phyloP scores from a whole-genome alignment of 352 stramenopile genomes.

The Globisporangium nagaii region DNA sequence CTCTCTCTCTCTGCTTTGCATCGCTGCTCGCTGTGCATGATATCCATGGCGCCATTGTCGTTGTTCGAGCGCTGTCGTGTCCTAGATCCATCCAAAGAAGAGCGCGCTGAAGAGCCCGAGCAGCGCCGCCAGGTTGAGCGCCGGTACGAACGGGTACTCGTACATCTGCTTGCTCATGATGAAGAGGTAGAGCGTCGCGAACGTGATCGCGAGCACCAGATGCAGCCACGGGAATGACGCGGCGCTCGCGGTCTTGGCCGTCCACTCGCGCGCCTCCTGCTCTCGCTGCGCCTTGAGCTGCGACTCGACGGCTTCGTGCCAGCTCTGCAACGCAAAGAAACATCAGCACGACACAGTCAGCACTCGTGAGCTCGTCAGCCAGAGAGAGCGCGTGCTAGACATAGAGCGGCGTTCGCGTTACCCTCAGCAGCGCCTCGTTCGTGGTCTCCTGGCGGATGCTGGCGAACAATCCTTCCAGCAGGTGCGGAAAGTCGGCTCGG shows the following conservation, averaged over 20 bases:
- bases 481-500: slow-evolving; percentile 25
- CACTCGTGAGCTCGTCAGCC: too few species aligned
- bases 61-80: too few species aligned
- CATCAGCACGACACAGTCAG: slow-evolving; percentile 3
- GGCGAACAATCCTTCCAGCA: slow-evolving; percentile 41
- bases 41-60: not conserved
- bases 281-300: slow-evolving; percentile 19
- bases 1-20: not conserved
- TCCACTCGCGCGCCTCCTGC: slow-evolving; percentile 22
- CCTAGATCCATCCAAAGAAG: slow-evolving; percentile 31
- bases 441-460: slow-evolving; percentile 20
- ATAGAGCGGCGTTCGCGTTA: too few species aligned
- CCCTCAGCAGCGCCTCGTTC: slow-evolving; percentile 25
- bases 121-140: slow-evolving; percentile 44
- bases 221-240: slow-evolving; percentile 46
- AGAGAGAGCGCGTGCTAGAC: too few species aligned
- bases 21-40: not conserved
- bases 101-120: slow-evolving; percentile 25
- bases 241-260: slow-evolving; percentile 11
- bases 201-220: slow-evolving; percentile 38
- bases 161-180: slow-evolving; percentile 40
- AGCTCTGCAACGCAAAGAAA: slow-evolving; percentile 18
- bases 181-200: slow-evolving; percentile 51
- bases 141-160: slow-evolving; percentile 46
- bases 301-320: slow-evolving; percentile 28